Percentiles rank a stretch among this genome's conserved stretches.
Evolutionary conservation across 805 yeast species (phyloP).

Genomic region (Starmera pachycereana): DNA sequence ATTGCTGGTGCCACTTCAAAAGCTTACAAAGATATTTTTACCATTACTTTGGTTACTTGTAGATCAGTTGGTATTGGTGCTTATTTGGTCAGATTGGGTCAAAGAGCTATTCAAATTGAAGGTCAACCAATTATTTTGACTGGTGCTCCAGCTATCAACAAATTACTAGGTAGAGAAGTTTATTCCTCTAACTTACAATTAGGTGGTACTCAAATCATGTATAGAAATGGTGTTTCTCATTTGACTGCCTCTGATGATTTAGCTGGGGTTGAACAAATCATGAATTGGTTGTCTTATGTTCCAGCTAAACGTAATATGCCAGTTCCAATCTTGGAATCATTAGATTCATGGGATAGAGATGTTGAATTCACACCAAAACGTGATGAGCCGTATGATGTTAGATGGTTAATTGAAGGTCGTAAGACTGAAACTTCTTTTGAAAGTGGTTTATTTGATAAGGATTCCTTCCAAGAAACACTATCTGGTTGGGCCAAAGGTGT

Average conservation of each 20-base stretch:
- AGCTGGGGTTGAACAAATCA: conserved; percentile 90
- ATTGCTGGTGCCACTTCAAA: conserved; percentile 98
- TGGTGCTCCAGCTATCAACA: conserved; percentile 98
- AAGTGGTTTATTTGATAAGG: conserved; percentile 83
- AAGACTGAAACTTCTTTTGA: conserved; percentile 56
- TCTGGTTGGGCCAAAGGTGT: conserved; percentile 99
- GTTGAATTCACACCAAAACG: conserved; percentile 70
- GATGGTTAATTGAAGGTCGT: conserved; percentile 91
- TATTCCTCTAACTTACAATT: conserved; percentile 93
- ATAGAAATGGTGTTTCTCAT: conserved; percentile 96
- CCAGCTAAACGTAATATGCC: conserved; percentile 88
- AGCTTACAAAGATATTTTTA: conserved; percentile 96
- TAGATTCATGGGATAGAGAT: conserved; percentile 90
- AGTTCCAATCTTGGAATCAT: conserved; percentile 76
- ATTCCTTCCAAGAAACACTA: conserved; percentile 90
- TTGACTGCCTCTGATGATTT: conserved; percentile 94
- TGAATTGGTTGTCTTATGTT: conserved; percentile 91
- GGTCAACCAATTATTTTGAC: conserved; percentile 98
- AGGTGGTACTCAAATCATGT: conserved; percentile 99
- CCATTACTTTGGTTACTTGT: conserved; percentile 97
- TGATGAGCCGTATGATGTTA: conserved; percentile 74
- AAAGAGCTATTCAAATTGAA: conserved; percentile 96
- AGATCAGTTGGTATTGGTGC: conserved; percentile 99
- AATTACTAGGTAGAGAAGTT: conserved; percentile 92
- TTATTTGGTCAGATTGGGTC: conserved; percentile 94